Base-by-base conservation (phyloP, 192 early-diverging fungal species). In the Backusella sp. region DNA sequence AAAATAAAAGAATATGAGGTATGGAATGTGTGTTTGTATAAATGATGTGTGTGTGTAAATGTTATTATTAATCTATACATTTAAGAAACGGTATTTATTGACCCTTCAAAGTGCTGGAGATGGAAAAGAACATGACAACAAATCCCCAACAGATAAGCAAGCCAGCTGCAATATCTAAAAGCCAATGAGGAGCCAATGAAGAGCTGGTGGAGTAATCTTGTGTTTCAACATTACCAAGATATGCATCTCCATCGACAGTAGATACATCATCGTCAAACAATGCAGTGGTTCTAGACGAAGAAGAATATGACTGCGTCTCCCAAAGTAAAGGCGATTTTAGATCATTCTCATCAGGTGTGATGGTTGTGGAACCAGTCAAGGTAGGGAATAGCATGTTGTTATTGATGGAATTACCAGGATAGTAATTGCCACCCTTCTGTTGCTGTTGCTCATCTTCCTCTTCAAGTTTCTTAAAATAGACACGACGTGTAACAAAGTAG, bases 81-180 rank as follows among this genome's bases (percentile, higher is more conserved):
- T 28, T 62, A 62, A 62, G 26, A 62, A 44, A 44, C 4, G 1
- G 15, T 17, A 44, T 26, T 39, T 26, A 39, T 42, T 71, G 42
- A 7, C 70, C 70, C 28, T 71, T 44, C 23, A 78, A 30, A 11
- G 72, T 65, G 30, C 52, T 39, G 28, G 62, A 68, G 11, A 62
- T 69, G 0, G 77, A 53, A n/a, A 86, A 77, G 42, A 84, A 41
- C 86, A 88, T 88, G 19, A 88, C 85, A 70, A 84, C 77, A 14
- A 83, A 71, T 9, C 86, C 86, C 77, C 86, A 88, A 42, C 77
- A 72, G 30, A 88, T 71, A 17, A 88, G 66, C n/a, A 86, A 46
- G 35, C 80, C 81, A 3, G 86, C 83, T 17, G 82, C 74, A 4
- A 84, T 75, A 69, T 86, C 84, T 66, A 88, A 52, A 76, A 74